Evolutionary conservation across 2,329 filamentous ascomycete genomes (phyloP).

Genomic region (Fulvia fulva): DNA sequence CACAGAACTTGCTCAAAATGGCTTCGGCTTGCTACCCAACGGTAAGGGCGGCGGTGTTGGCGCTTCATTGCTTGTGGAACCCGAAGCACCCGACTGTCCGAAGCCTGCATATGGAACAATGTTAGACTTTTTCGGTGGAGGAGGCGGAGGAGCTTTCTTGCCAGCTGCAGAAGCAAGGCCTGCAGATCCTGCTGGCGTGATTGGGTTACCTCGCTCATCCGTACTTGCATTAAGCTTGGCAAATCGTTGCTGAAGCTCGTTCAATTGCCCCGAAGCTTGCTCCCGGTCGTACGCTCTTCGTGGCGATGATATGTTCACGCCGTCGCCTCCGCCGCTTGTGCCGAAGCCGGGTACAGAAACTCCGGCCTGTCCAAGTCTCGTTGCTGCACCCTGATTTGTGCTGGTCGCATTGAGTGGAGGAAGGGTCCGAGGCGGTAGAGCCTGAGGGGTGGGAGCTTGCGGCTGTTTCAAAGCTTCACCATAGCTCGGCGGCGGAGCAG

Average conservation of each 20-base stretch:
- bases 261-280: slow-evolving; percentile 48
- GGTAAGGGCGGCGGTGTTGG: slow-evolving; percentile 54
- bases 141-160: slow-evolving; percentile 54
- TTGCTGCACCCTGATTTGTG: slow-evolving; percentile 58
- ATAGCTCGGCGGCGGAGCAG: slow-evolving; percentile 48
- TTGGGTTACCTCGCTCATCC: slow-evolving; percentile 4
- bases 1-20: slow-evolving; percentile 8
- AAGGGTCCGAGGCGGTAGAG: not conserved
- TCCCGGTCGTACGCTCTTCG: slow-evolving; percentile 20
- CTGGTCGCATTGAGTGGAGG: slow-evolving; percentile 24
- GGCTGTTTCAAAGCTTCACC: slow-evolving; percentile 35
- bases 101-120: slow-evolving; percentile 41
- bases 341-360: slow-evolving; percentile 74
- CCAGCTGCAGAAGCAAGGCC: slow-evolving; percentile 31
- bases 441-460: not conserved
- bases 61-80: slow-evolving; percentile 3
- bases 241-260: slow-evolving; percentile 67
- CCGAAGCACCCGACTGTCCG: slow-evolving; percentile 21
- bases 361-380: slow-evolving; percentile 67
- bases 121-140: slow-evolving; percentile 53
- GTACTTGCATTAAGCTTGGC: slow-evolving; percentile 43
- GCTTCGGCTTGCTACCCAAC: slow-evolving; percentile 53
- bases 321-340: slow-evolving; percentile 53
- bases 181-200: slow-evolving; percentile 12
- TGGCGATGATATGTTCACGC: slow-evolving; percentile 2